These are phyloP conservation scores for Penicillium olsonii DNA, from an alignment of 2,329 filamentous ascomycete genomes.

Conservation along the genomic window DNA sequence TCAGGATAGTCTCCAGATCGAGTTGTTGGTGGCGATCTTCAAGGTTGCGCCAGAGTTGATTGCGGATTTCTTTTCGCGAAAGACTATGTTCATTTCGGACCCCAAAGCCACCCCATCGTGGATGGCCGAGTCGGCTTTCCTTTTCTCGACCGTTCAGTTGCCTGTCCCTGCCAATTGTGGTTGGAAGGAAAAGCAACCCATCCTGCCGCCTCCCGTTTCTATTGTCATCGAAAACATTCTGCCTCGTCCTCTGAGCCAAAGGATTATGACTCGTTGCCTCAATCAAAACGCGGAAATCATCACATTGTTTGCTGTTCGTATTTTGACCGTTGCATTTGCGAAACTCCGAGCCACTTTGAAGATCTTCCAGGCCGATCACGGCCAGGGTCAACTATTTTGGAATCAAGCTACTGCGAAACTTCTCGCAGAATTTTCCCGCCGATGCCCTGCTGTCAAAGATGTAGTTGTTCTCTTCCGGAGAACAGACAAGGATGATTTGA, in stretches of 20 bases:
- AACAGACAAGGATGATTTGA: constrained; percentile 65
- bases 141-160: constrained; percentile 78
- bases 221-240: constrained; percentile 84
- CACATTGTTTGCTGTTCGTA: constrained; percentile 78
- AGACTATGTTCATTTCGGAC: constrained; percentile 79
- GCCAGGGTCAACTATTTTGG: constrained; percentile 60
- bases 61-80: constrained; percentile 81
- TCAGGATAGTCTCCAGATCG: constrained; percentile 75
- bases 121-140: constrained; percentile 88
- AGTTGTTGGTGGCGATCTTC: constrained; percentile 80
- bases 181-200: constrained; percentile 61
- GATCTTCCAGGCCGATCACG: constrained; percentile 57
- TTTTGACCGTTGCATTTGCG: constrained; percentile 75
- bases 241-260: constrained; percentile 77
- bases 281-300: constrained; percentile 76
- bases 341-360: constrained; percentile 70
- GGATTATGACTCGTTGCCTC: constrained; percentile 76
- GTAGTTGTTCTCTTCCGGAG: constrained; percentile 73
- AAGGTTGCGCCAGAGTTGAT: constrained; percentile 79
- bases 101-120: constrained; percentile 91
- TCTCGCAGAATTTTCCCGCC: constrained; percentile 71
- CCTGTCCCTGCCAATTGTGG: constrained; percentile 74
- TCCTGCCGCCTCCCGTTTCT: constrained; percentile 73
- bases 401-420: constrained; percentile 67
- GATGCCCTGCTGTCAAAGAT: constrained; percentile 80